Evolutionary conservation across 495 filamentous ascomycete genomes (phyloP).

Genomic region (Aspergillus mulundensis): DNA sequence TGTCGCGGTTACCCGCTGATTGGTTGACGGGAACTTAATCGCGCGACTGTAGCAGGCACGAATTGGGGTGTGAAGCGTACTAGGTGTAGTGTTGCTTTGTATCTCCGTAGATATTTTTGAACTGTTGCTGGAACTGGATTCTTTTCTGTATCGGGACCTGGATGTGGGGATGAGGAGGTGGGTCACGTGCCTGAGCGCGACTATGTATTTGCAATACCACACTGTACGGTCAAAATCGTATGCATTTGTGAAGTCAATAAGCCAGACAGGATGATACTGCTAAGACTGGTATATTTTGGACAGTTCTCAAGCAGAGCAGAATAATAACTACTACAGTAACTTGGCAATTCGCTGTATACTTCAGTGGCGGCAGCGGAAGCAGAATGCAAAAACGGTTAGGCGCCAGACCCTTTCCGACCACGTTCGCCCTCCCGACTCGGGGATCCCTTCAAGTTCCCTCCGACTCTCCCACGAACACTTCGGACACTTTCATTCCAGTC

Average conservation of each 20-base stretch:
- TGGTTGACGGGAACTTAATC: background rate
- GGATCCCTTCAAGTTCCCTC: slow-evolving; percentile 17
- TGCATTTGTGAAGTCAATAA: too few species aligned
- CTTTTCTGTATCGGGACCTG: slow-evolving; percentile 5
- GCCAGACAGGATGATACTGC: too few species aligned
- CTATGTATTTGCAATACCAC: slow-evolving; percentile 18
- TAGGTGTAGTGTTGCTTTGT: background rate
- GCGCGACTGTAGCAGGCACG: slow-evolving; percentile 4
- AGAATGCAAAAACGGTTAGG: slow-evolving; percentile 14
- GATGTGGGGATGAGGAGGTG: slow-evolving; percentile 17
- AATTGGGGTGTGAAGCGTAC: background rate
- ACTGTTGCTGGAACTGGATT: slow-evolving; percentile 3
- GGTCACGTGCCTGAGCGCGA: slow-evolving; percentile 18
- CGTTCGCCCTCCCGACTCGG: slow-evolving; percentile 28
- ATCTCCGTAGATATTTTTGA: background rate
- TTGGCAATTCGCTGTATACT: background rate
- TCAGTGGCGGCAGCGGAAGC: background rate
- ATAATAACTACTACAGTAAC: background rate
- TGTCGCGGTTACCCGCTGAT: slow-evolving; percentile 14
- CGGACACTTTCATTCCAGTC: background rate
- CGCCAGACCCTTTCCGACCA: slow-evolving; percentile 25
- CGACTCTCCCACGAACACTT: slow-evolving; percentile 7
- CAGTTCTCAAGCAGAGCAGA: too few species aligned
- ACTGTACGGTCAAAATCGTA: too few species aligned
- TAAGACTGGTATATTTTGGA: too few species aligned